phyloP scores from a whole-genome alignment of 1,139 yeast species.

The Suzukiozyma palmioleophila region DNA sequence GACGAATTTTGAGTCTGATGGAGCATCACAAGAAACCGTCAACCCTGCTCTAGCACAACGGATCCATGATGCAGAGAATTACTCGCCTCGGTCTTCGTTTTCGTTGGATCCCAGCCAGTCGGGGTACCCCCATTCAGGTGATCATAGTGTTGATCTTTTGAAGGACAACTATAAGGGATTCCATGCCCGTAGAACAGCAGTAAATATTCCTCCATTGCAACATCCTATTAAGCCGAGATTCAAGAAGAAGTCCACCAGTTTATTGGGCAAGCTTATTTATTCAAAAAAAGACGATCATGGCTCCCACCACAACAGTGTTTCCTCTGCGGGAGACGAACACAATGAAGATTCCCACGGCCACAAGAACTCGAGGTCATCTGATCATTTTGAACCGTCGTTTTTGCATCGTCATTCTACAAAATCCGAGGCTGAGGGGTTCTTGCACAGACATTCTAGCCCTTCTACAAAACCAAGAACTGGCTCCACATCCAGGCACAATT shows the following conservation, averaged over 20 bases:
- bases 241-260: slow-evolving; percentile 37
- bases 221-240: slow-evolving; percentile 51
- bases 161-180: slow-evolving; percentile 45
- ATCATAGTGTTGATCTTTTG: slow-evolving; percentile 5
- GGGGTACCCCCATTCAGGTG: slow-evolving; percentile 3
- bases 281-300: slow-evolving; percentile 34
- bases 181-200: slow-evolving; percentile 35
- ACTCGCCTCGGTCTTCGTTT: slow-evolving; percentile 21
- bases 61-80: slow-evolving; percentile 12
- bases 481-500: slow-evolving; percentile 2
- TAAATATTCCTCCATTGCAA: slow-evolving; percentile 44
- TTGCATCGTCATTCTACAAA: background rate
- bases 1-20: slow-evolving; percentile 6
- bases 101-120: slow-evolving; percentile 17
- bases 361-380: too few relatives aligned
- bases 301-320: slow-evolving; percentile 5
- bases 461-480: background rate
- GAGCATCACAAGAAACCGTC: background rate
- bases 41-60: background rate
- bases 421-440: background rate
- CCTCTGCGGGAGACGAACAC: slow-evolving; percentile 2
- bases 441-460: slow-evolving; percentile 1
- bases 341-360: background rate
- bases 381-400: background rate
- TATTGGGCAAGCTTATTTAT: slow-evolving; percentile 47